Conservation (phyloP, 2,329 filamentous ascomycete genomes). For the Remersonia thermophila region DNA sequence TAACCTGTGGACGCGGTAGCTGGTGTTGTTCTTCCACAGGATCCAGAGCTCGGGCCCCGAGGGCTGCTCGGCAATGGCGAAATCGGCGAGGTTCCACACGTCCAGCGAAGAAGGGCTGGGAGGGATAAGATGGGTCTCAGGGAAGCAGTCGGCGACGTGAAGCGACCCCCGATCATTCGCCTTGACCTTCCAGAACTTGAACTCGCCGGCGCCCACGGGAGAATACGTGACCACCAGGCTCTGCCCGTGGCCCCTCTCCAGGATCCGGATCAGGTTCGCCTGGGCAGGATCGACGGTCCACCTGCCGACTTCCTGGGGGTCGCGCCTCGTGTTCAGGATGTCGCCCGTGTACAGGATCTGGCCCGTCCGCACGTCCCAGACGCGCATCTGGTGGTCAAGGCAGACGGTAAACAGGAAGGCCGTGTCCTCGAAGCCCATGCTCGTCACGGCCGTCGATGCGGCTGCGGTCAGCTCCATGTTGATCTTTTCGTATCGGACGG, state of each 20-base stretch:
- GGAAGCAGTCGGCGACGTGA: constrained; percentile 59
- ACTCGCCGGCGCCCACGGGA: constrained; percentile 73
- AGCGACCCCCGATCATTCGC: constrained; percentile 52
- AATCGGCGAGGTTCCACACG: constrained; percentile 72
- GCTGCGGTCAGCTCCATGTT: constrained; percentile 58
- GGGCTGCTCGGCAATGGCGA: constrained; percentile 44
- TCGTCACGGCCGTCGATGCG: constrained; percentile 46
- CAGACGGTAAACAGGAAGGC: constrained; percentile 65
- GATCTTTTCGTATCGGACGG: constrained; percentile 48
- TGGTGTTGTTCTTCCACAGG: constrained; percentile 74
- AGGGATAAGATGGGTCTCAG: constrained; percentile 50
- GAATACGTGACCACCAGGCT: constrained; percentile 68
- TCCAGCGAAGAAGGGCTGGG: constrained; percentile 57
- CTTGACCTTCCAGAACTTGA: constrained; percentile 81
- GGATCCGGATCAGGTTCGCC: constrained; percentile 60
- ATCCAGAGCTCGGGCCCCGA: constrained; percentile 55
- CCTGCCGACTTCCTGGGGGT: constrained; percentile 56
- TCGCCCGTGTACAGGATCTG: constrained; percentile 67
- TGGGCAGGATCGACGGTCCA: constrained; percentile 72
- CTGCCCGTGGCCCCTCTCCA: constrained; percentile 43
- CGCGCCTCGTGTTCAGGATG: constrained; percentile 54
- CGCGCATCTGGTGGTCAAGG: constrained; percentile 75
- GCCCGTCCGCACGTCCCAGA: constrained; percentile 80
- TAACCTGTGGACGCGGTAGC: constrained; percentile 61
- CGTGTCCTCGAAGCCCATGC: constrained; percentile 36